These are phyloP conservation scores for Podosphaera xanthii DNA, from an alignment of 2,329 filamentous ascomycete genomes.

Conservation along the genomic window DNA sequence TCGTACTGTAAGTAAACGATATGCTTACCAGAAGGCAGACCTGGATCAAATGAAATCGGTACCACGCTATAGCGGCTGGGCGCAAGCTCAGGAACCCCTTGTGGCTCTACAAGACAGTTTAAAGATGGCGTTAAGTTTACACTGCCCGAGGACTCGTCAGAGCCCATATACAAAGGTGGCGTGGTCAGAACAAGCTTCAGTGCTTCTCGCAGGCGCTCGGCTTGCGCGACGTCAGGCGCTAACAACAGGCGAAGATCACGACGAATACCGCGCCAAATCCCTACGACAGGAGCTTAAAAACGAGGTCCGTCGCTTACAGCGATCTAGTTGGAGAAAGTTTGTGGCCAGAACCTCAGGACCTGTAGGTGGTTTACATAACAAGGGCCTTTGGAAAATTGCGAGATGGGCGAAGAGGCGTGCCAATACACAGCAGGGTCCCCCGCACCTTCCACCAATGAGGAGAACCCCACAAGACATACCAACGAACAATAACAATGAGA, in stretches of 20 bases:
- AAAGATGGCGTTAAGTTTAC: not conserved
- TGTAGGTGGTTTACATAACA: not conserved
- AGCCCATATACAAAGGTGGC: not conserved
- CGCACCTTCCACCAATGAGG: not conserved
- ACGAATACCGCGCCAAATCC: not conserved
- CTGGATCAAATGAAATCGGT: not conserved
- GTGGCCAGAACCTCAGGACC: not conserved
- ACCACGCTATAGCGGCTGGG: not conserved
- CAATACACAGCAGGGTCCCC: not conserved
- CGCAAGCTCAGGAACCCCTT: not conserved
- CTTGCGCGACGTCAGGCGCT: not conserved
- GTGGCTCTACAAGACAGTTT: not conserved
- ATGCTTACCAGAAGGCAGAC: not conserved
- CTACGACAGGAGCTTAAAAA: not conserved
- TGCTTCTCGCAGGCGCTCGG: not conserved
- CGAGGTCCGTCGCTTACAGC: not conserved
- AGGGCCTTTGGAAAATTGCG: not conserved
- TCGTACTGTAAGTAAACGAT: not conserved
- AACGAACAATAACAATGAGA: not conserved
- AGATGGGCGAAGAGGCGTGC: not conserved
- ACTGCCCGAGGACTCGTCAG: not conserved
- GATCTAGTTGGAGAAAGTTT: not conserved
- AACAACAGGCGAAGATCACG: not conserved
- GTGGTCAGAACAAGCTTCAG: not conserved
- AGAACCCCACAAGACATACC: not conserved